phyloP scores from a whole-genome alignment of 2,329 filamentous ascomycete species.

The Emergomyces pasteurianus region DNA sequence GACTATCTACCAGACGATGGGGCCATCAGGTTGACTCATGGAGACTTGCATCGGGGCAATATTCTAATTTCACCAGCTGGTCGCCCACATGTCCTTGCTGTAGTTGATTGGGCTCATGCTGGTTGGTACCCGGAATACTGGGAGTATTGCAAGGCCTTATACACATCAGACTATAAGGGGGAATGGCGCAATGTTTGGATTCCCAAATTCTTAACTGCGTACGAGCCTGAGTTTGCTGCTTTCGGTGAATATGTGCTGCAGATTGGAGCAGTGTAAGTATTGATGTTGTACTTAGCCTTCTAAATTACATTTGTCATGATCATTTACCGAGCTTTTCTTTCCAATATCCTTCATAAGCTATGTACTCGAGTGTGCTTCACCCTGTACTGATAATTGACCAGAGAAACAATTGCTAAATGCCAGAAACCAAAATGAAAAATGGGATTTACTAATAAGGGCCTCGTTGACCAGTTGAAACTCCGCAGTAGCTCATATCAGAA shows the following conservation, averaged over 20 bases:
- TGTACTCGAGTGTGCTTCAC: neutral
- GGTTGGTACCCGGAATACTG: conserved; percentile 27
- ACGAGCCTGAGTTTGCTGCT: conserved; percentile 2
- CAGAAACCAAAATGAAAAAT: neutral
- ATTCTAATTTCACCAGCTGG: conserved; percentile 19
- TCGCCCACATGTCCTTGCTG: conserved; percentile 13
- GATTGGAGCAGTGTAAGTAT: conserved; percentile 8
- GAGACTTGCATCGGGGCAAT: too few relatives aligned
- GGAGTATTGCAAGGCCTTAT: too few relatives aligned
- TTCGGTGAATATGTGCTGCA: conserved; percentile 7
- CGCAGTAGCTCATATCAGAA: neutral
- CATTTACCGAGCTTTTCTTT: neutral
- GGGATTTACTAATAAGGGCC: neutral
- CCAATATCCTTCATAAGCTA: neutral
- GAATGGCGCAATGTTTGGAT: conserved; percentile 14
- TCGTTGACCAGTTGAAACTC: neutral
- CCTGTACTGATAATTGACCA: neutral
- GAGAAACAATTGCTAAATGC: neutral
- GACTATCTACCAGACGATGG: conserved; percentile 18
- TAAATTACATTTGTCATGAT: neutral
- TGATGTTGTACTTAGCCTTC: neutral
- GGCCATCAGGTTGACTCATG: too few relatives aligned
- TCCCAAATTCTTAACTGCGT: conserved; percentile 10
- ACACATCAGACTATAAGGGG: conserved; percentile 13
- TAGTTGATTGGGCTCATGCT: conserved; percentile 23